phyloP scores from a whole-genome alignment of 148 eudicot genomes.

The Vaccinium corymbosum region DNA sequence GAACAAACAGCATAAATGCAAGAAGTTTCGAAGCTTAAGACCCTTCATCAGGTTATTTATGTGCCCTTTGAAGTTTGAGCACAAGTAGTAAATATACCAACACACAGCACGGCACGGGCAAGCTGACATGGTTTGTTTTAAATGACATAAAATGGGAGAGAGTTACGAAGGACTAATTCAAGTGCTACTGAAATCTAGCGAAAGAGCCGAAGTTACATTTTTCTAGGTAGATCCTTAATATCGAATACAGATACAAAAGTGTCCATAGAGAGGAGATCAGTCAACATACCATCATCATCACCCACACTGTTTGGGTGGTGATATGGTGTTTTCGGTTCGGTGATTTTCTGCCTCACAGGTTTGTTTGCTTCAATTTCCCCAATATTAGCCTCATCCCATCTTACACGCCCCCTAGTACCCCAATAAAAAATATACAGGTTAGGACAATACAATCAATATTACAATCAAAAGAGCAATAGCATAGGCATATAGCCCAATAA shows the following conservation, averaged over 20 bases:
- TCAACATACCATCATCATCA: slow-evolving; percentile 64
- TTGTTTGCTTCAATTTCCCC: slow-evolving; percentile 87
- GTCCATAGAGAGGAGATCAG: background rate
- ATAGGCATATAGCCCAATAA: background rate
- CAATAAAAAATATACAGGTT: slow-evolving; percentile 10
- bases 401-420: slow-evolving; percentile 57
- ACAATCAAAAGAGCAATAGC: background rate
- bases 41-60: background rate
- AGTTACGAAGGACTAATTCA: background rate
- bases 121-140: background rate
- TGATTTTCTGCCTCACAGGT: slow-evolving; percentile 93
- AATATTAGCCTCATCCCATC: slow-evolving; percentile 82
- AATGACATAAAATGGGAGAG: background rate
- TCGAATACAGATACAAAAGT: background rate
- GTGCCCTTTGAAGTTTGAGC: background rate
- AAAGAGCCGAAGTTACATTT: background rate
- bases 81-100: background rate
- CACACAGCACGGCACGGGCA: no score
- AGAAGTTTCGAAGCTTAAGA: background rate
- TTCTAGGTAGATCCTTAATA: background rate
- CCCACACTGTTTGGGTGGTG: slow-evolving; percentile 46
- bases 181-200: background rate
- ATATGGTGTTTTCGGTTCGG: slow-evolving; percentile 97
- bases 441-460: background rate
- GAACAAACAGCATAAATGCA: background rate